Evolutionary conservation across 2,329 filamentous ascomycete genomes (phyloP), one percentile per base, ranked within the genome.

Genomic region (Gaeumannomyces tritici): DNA sequence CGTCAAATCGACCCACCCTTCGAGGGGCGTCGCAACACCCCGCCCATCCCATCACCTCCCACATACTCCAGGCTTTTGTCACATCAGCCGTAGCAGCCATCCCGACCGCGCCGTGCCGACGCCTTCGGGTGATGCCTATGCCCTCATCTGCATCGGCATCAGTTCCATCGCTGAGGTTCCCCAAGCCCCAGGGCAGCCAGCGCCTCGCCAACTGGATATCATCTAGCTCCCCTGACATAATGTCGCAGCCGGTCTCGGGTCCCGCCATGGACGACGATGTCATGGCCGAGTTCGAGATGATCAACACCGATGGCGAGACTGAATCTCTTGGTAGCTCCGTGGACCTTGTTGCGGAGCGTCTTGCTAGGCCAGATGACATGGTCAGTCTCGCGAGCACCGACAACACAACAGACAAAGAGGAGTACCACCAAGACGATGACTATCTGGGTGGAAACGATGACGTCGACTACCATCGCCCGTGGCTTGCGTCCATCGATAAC

Each of bases 271-370:
- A 89, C 84, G 29, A 88, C 80, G 62, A 89, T 83, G 2, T 84
- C 86, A 67, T 88, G 85, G 4, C 82, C 78, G 27, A 89, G 63
- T 86, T 82, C 71, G 83, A 85, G 69, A 73, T 86, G 59, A 80
- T 86, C 70, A 75, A 75, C 62, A 80, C 78, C 62, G 83, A 85
- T 65, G 79, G 76, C 65, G 80, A 83, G 69, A 61, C 60, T n/a
- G 60, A 61, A 29, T 81, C 79, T 65, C 79, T 83, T 1, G 57
- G 62, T 33, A 69, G 66, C 61, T 68, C 65, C 4, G 57, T 64
- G 60, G 65, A 69, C 57, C 62, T 70, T 27, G 42, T 51, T n/a
- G 42, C 42, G 42, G 42, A 51, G 42, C 42, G 42, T 24, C 67
- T 68, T 63, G 69, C 60, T 57, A 64, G 57, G 59, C 69, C 66